phyloP scores from a whole-genome alignment of 2,329 filamentous ascomycete genomes.

The Calonectria crousiana region DNA sequence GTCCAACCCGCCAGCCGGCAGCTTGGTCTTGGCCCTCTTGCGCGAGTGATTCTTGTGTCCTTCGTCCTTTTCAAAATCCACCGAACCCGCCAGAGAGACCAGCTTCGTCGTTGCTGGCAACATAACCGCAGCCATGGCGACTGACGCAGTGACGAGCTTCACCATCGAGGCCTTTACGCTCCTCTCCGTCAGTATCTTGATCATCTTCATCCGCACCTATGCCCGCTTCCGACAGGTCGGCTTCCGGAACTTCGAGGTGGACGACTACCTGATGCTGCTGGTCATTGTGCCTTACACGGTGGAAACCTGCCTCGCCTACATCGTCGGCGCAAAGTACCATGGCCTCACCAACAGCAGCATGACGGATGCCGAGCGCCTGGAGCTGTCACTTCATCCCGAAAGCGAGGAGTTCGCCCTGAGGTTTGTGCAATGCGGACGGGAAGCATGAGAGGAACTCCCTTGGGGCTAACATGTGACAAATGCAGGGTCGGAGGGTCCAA shows the following conservation, averaged over 20 bases:
- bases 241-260: slow-evolving; percentile 51
- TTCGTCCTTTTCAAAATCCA: neutral
- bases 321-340: slow-evolving; percentile 53
- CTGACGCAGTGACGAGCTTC: slow-evolving; percentile 25
- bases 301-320: slow-evolving; percentile 46
- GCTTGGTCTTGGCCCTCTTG: neutral
- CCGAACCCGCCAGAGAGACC: neutral
- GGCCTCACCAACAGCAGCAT: slow-evolving; percentile 65
- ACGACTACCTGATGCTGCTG: slow-evolving; percentile 61
- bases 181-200: slow-evolving; percentile 59
- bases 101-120: neutral
- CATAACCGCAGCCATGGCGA: slow-evolving; percentile 14
- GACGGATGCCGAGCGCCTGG: slow-evolving; percentile 58
- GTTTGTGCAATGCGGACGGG: slow-evolving; percentile 22
- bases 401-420: slow-evolving; percentile 54
- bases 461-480: slow-evolving; percentile 16
- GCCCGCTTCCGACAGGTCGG: slow-evolving; percentile 57
- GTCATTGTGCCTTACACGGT: slow-evolving; percentile 40
- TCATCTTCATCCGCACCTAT: slow-evolving; percentile 63
- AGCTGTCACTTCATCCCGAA: slow-evolving; percentile 48
- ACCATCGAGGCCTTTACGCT: slow-evolving; percentile 53
- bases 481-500: slow-evolving; percentile 63
- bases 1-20: neutral
- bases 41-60: neutral
- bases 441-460: neutral